Evolutionary conservation across 2,329 filamentous ascomycete genomes (phyloP).

Genomic region (Calycina herbarum): DNA sequence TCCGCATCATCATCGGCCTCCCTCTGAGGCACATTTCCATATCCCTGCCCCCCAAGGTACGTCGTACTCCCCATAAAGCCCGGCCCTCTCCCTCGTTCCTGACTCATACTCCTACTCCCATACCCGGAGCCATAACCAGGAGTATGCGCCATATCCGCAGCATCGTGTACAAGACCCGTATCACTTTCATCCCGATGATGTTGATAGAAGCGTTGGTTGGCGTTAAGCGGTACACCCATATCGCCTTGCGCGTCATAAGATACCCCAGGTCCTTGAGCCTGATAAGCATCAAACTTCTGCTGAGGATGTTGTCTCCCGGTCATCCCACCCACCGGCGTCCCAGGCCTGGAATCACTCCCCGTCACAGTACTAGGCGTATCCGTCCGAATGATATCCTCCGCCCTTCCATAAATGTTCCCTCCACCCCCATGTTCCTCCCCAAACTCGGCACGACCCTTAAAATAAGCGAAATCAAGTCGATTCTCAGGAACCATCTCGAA

Average conservation of each 20-base stretch:
- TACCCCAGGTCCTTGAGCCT: conserved; percentile 17
- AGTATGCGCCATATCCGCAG: conserved; percentile 51
- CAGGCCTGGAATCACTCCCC: conserved; percentile 30
- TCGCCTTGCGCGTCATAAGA: conserved; percentile 32
- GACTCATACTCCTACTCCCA: conserved; percentile 40
- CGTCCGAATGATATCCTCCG: conserved; percentile 52
- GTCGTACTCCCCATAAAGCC: conserved; percentile 52
- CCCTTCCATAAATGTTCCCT: conserved; percentile 58
- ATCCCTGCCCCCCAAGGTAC: conserved; percentile 52
- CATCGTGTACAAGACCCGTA: conserved; percentile 52
- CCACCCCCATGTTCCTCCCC: conserved; percentile 82
- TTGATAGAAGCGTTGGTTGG: conserved; percentile 12
- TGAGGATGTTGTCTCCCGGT: conserved; percentile 12
- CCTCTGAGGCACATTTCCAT: conserved; percentile 57
- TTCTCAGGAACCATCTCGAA: conserved; percentile 94
- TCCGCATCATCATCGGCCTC: conserved; percentile 37
- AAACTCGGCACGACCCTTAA: conserved; percentile 87
- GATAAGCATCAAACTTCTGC: background rate
- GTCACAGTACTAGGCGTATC: conserved; percentile 33
- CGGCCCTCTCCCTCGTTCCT: conserved; percentile 44
- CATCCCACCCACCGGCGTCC: conserved; percentile 27
- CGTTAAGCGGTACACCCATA: conserved; percentile 10
- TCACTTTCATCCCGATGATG: conserved; percentile 51
- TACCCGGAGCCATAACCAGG: conserved; percentile 32
- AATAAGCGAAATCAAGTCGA: conserved; percentile 83